Percentiles rank a stretch among this genome's conserved stretches.
These are phyloP conservation scores for Fusarium sp. DNA, from an alignment of 2,329 filamentous ascomycete species.

Conservation along the genomic window DNA sequence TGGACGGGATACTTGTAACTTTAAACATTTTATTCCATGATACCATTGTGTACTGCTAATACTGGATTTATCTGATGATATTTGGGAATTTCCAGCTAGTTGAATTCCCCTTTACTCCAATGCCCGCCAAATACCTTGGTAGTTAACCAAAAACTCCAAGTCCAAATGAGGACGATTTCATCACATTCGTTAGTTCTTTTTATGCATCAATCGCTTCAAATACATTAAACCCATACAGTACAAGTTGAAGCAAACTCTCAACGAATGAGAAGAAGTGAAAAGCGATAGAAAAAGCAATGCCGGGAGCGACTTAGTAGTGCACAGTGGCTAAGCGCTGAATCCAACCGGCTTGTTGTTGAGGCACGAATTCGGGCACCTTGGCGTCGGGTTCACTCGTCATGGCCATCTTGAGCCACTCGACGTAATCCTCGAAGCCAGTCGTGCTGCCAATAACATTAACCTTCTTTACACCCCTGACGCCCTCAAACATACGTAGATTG, in stretches of 20 bases:
- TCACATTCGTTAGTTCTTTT: constrained; percentile 31
- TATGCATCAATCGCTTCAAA: background rate
- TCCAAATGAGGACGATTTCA: constrained; percentile 13
- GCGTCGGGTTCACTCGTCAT: constrained; percentile 50
- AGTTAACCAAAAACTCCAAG: constrained; percentile 20
- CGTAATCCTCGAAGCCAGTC: constrained; percentile 56
- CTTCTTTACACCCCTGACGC: constrained; percentile 53
- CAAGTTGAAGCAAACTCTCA: background rate
- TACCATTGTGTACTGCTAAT: background rate
- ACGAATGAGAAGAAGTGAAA: background rate
- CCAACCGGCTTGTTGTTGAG: constrained; percentile 38
- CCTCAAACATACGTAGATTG: constrained; percentile 56
- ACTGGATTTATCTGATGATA: background rate
- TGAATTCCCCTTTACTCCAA: constrained; percentile 6
- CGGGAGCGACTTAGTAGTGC: constrained; percentile 33
- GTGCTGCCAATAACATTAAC: constrained; percentile 53
- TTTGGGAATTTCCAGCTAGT: constrained; percentile 9
- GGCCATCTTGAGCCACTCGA: constrained; percentile 52
- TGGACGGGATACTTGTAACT: background rate
- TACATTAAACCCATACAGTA: background rate
- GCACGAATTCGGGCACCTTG: constrained; percentile 36
- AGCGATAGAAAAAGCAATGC: background rate
- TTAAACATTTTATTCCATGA: background rate
- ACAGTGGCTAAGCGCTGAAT: constrained; percentile 37
- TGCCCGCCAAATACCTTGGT: background rate